Evolutionary conservation across 2,329 filamentous ascomycete genomes (phyloP).

Genomic region (Aureobasidium sp.): DNA sequence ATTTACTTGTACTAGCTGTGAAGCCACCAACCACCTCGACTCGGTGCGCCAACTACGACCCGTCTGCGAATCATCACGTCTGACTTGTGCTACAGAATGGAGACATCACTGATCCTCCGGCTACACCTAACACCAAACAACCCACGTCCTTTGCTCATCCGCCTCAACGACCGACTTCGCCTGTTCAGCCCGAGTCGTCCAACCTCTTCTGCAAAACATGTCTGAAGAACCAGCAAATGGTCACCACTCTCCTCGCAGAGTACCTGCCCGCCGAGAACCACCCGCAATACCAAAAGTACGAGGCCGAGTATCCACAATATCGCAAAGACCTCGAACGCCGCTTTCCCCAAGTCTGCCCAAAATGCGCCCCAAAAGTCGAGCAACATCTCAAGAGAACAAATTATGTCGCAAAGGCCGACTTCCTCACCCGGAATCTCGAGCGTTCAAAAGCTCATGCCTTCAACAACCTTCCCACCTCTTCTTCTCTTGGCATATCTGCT

Average conservation of each 20-base stretch:
- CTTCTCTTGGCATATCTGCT: neutral
- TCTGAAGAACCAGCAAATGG: constrained; percentile 79
- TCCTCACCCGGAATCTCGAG: constrained; percentile 22
- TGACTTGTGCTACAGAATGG: constrained; percentile 53
- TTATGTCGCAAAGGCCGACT: constrained; percentile 76
- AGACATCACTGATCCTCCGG: constrained; percentile 80
- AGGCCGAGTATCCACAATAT: constrained; percentile 62
- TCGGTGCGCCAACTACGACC: constrained; percentile 49
- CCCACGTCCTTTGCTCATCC: constrained; percentile 35
- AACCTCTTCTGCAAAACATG: constrained; percentile 67
- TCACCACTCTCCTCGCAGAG: constrained; percentile 67
- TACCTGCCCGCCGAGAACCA: constrained; percentile 64
- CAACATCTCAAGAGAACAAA: constrained; percentile 61
- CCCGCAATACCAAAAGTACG: constrained; percentile 61
- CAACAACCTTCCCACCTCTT: neutral
- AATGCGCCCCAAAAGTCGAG: constrained; percentile 70
- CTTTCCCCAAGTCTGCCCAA: constrained; percentile 81
- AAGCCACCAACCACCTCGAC: constrained; percentile 83
- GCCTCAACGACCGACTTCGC: constrained; percentile 25
- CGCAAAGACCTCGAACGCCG: constrained; percentile 66
- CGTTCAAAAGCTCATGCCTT: constrained; percentile 20
- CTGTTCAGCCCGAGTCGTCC: constrained; percentile 40
- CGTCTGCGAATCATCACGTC: constrained; percentile 11
- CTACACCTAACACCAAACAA: constrained; percentile 43
- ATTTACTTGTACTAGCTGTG: constrained; percentile 72